Base-by-base conservation (phyloP, 1,139 yeast species). In the Debaryomyces udenii region DNA sequence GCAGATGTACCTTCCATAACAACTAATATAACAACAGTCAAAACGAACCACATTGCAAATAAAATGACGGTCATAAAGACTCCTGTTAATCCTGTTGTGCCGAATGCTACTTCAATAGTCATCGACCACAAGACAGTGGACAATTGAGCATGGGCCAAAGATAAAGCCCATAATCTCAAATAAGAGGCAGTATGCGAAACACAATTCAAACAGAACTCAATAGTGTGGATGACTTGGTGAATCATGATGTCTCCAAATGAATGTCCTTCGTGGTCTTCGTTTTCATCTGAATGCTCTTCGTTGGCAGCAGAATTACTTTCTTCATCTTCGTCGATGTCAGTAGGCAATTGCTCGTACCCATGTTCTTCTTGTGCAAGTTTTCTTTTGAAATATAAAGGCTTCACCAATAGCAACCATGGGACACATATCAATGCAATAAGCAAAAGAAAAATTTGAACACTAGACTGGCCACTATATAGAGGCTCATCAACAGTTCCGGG, bases 1-100 rank as follows among this genome's bases (percentile, higher is more conserved):
- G 94, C 94, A 27, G 91, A 84, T 0, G 94, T 86, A 51, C 94
- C 94, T 64, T 86, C 94, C 94, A 86, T 86, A 40, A 82, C 66
- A 18, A 86, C 94, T 60, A 86, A 73, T 48, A 86, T 84, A 55
- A 80, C 78, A 23, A 84, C 86, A 0, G 93, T 83, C 51, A 86
- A 68, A 3, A 76, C 74, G 61, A 86, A 84, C 94, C 94, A 86
- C 85, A 86, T 79, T 33, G 81, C 88, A 61, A 86, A 86, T 55
- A 84, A 66, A 16, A 78, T 63, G 39, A 85, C 86, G 10, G 78
- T 69, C 66, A 70, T 69, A 35, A 77, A 43, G 2, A 76, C 70
- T 24, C 84, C 85, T 6, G 64, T 53, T 13, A 66, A 36, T 2
- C 85, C 85, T 6, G 80, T 69, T 28, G 64, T 48, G 9, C 78